These are phyloP conservation scores for Amoebophrya sp. DNA, from an alignment of 169 alveolate species.

Conservation along the genomic window DNA sequence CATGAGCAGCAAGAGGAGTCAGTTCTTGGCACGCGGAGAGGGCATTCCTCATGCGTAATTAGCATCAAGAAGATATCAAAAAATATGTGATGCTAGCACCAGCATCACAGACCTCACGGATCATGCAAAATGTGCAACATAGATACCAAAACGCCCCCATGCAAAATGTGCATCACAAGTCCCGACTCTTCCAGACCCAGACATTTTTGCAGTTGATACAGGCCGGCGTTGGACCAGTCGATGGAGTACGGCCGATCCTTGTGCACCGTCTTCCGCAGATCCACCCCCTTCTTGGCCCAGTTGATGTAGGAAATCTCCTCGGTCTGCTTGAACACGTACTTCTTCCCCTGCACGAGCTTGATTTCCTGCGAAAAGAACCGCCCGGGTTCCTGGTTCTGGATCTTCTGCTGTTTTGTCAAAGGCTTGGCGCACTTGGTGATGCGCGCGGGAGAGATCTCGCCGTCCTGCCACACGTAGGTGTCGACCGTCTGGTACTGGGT, in stretches of 20 bases:
- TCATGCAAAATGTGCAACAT: too few species aligned
- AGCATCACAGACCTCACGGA: too few species aligned
- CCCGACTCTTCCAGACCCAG: too few species aligned
- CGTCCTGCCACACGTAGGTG: conserved; percentile 5
- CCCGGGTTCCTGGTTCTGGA: neutral
- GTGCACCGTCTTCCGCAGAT: neutral
- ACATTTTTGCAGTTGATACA: too few species aligned
- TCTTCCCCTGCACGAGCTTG: neutral
- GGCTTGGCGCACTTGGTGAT: neutral
- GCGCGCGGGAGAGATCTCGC: neutral
- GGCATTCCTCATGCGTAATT: too few species aligned
- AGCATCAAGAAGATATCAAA: too few species aligned
- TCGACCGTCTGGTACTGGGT: neutral
- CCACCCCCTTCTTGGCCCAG: neutral
- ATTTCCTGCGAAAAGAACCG: neutral
- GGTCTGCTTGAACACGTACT: neutral
- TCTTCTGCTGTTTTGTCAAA: neutral
- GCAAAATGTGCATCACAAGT: too few species aligned
- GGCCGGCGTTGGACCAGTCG: neutral
- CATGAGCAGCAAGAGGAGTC: too few species aligned
- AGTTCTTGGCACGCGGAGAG: too few species aligned
- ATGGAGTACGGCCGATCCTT: neutral
- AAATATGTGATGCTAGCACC: too few species aligned
- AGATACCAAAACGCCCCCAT: too few species aligned
- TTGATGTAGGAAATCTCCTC: neutral